Evolutionary conservation across 2,329 filamentous ascomycete species (phyloP), one percentile per base, ranked within the genome.

Genomic region (Emydomyces testavorans): DNA sequence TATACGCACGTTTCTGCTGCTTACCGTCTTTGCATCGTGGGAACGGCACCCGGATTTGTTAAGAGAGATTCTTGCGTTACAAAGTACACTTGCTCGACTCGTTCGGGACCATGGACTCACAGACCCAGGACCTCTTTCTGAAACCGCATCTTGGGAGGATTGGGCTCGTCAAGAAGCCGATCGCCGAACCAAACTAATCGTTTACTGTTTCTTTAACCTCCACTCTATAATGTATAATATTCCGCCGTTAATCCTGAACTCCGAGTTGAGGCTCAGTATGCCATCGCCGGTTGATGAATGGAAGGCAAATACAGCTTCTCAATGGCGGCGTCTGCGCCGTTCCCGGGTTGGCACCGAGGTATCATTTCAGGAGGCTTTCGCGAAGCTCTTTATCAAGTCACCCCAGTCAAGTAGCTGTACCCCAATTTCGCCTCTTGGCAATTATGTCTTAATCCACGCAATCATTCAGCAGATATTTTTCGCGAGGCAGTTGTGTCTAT

Each of bases 171-270:
- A 67, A 43, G 76, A 78, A 60, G 71, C 71, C 1, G 71, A 69
- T 49, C 69, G 70, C 54, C 68, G 74, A 47, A 78, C 74, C 16
- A 75, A 78, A 56, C 65, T 76, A 46, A 72, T 76, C 50, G 71
- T 77, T 50, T 73, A 77, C 59, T 71, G 74, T 59, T 71, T 79
- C 54, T 75, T 76, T 50, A 78, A 79, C 55, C 65, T 80, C 1
- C 77, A 79, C 52, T 76, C 72, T 28, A 76, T 80, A 46, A 77
- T 77, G 55, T 80, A 78, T 64, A 76, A 79, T 58, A 75, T 78
- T 11, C 75, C 76, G 23, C 76, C 77, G 0, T 64, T 77, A 36
- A 71, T 80, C 21, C 57, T 77, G 45, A 78, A 75, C 55, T 67
- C 68, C 26, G 74, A 79, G 58, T 58, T 79, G 43, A 71, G 70